A percentile compares a stretch with the other conserved stretches of the same genome.
Evolutionary conservation across 768 basidiomycete genomes (phyloP).

Genomic region (Sutorius australiensis): DNA sequence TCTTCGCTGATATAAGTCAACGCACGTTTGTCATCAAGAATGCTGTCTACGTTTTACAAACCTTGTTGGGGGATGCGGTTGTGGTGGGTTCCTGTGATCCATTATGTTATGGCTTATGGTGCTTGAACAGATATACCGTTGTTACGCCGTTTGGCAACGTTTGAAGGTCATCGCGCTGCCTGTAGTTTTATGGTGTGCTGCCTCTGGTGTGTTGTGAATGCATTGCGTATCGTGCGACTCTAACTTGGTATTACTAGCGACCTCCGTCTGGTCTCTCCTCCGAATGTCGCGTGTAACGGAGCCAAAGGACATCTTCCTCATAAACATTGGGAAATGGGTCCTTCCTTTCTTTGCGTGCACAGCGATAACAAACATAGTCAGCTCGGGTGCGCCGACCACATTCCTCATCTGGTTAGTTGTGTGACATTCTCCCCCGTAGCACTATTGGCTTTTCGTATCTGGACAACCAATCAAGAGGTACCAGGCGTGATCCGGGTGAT

Average conservation of each 20-base stretch:
- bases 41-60: constrained; percentile 25
- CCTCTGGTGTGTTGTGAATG: constrained; percentile 10
- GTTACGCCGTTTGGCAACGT: constrained; percentile 20
- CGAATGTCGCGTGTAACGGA: neutral
- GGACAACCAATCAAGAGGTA: constrained; percentile 2
- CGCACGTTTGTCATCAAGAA: constrained; percentile 31
- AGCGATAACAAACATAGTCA: constrained; percentile 19
- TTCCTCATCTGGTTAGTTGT: neutral
- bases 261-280: constrained; percentile 11
- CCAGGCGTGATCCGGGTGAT: constrained; percentile 11
- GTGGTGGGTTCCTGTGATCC: neutral
- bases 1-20: constrained; percentile 28
- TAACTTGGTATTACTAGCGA: constrained; percentile 3
- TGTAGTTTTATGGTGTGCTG: constrained; percentile 16
- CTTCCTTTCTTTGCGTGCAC: constrained; percentile 18
- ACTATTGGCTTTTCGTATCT: constrained; percentile 19
- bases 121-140: constrained; percentile 20
- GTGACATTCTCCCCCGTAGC: constrained; percentile 1
- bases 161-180: constrained; percentile 9
- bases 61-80: constrained; percentile 20
- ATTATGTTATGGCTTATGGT: neutral
- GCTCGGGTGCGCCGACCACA: constrained; percentile 12
- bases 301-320: neutral
- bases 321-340: constrained; percentile 6
- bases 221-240: neutral